These are phyloP conservation scores for Lipomyces sp. DNA, from an alignment of 805 yeast genomes.

Conservation along the genomic window DNA sequence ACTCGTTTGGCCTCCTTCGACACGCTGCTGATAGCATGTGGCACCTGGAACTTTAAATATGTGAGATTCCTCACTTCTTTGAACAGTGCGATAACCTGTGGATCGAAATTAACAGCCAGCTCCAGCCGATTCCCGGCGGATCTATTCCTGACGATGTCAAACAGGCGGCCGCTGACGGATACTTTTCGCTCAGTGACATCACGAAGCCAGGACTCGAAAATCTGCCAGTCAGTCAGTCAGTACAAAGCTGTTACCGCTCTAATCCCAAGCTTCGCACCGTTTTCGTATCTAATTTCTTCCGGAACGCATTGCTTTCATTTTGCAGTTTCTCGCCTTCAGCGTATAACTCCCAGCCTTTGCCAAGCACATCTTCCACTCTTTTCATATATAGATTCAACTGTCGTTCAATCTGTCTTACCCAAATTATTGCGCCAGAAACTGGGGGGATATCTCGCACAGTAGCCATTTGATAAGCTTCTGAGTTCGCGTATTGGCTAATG, in stretches of 20 bases:
- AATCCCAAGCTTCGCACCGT: constrained; percentile 10
- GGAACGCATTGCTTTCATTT: constrained; percentile 54
- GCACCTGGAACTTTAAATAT: constrained; percentile 60
- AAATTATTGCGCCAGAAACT: constrained; percentile 53
- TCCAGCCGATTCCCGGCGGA: constrained; percentile 40
- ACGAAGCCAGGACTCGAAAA: constrained; percentile 58
- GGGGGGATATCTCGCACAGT: constrained; percentile 55
- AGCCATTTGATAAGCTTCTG: constrained; percentile 46
- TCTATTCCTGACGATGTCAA: constrained; percentile 48
- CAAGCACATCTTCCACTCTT: constrained; percentile 58
- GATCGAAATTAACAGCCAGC: constrained; percentile 59
- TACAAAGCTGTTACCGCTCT: neutral
- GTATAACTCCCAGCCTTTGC: constrained; percentile 63
- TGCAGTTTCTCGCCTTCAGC: constrained; percentile 71
- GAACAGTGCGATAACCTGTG: constrained; percentile 50
- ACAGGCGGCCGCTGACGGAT: constrained; percentile 47
- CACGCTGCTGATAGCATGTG: constrained; percentile 54
- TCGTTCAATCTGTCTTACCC: constrained; percentile 58
- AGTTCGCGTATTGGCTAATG: constrained; percentile 44
- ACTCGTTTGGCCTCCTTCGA: constrained; percentile 58
- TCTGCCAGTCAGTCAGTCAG: constrained; percentile 2
- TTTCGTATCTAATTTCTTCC: constrained; percentile 54
- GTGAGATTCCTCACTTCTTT: constrained; percentile 60
- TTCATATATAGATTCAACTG: constrained; percentile 52
- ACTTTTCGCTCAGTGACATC: constrained; percentile 40